Percentiles rank a stretch among this genome's conserved stretches.
These are phyloP conservation scores for Aspergillus haitiensis DNA, from an alignment of 495 filamentous ascomycete genomes.

Conservation along the genomic window DNA sequence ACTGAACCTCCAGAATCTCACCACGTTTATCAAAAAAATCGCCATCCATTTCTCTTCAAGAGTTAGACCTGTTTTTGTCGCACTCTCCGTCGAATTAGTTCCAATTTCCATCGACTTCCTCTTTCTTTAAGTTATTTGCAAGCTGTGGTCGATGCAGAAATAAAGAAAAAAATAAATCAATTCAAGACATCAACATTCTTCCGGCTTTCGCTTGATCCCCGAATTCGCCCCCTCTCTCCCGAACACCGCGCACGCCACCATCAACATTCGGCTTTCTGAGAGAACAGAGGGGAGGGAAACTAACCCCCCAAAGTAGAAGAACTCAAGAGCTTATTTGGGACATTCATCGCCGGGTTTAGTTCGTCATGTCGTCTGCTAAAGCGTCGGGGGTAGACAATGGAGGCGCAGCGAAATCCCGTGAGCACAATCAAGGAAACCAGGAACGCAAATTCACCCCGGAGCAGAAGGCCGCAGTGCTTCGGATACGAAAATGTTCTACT, in stretches of 20 bases:
- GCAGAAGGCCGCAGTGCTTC: constrained; percentile 84
- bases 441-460: constrained; percentile 85
- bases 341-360: neutral
- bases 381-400: constrained; percentile 71
- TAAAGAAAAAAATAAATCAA: neutral
- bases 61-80: constrained; percentile 7
- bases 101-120: constrained; percentile 3
- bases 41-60: constrained; percentile 15
- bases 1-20: constrained; percentile 28
- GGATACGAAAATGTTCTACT: constrained; percentile 77
- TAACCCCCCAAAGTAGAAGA: neutral
- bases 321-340: neutral
- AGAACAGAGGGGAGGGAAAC: neutral
- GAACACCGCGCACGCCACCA: constrained; percentile 2
- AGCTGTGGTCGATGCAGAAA: neutral
- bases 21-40: constrained; percentile 32
- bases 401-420: constrained; percentile 64
- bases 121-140: neutral
- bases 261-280: neutral
- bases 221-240: constrained; percentile 8
- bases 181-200: neutral
- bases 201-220: constrained; percentile 8
- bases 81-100: constrained; percentile 10
- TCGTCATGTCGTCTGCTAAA: constrained; percentile 73
- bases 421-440: constrained; percentile 93